Base-by-base conservation (phyloP, 2,329 filamentous ascomycete genomes). In the Chaetomiaceae sp. region DNA sequence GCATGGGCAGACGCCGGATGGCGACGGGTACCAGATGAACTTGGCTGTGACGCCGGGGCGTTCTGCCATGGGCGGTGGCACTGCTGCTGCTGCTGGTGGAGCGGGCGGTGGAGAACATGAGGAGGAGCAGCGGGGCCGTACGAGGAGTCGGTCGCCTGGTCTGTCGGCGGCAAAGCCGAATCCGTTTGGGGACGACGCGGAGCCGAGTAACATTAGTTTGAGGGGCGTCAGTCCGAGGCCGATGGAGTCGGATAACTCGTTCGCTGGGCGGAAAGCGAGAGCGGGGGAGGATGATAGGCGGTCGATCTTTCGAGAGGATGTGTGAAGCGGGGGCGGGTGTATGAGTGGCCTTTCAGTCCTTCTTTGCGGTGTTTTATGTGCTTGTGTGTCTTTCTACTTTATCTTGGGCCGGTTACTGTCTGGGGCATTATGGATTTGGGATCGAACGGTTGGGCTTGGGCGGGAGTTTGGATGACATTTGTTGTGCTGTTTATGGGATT, bases 141-240 rank as follows among this genome's bases (percentile, higher is more conserved):
- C 69, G 52, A 66, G 70, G 64, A 78, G 69, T 61, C 74, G 69
- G 67, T 46, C 72, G 72, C 57, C 62, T 70, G 62, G 68, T 71
- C 49, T 43, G 69, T 74, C 69, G 60, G 62, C 47, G 59, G 38
- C 30, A 11, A 33, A 36, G 43, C 29, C 61, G 57, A 85, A 92
- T 67, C 88, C 88, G 0, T 91, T 91, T 65, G 86, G 84, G 48
- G 87, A 72, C 48, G 77, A 81, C 27, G 81, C 79, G 4, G 83
- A 82, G 66, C 73, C 77, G 57, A 85, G 82, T 56, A 80, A 80
- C 63, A 65, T 81, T 53, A 80, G 75, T 66, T 62, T 89, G 69
- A 73, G 87, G 51, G 87, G 86, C 23, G 83, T 91, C 27, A 92
- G 87, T 67, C 88, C 89, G 3, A 70, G 88, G 60, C 89, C 89